Percentiles rank a stretch among this genome's conserved stretches.
phyloP scores from a whole-genome alignment of 139 green algal species.

The Coccomyxa sp. region DNA sequence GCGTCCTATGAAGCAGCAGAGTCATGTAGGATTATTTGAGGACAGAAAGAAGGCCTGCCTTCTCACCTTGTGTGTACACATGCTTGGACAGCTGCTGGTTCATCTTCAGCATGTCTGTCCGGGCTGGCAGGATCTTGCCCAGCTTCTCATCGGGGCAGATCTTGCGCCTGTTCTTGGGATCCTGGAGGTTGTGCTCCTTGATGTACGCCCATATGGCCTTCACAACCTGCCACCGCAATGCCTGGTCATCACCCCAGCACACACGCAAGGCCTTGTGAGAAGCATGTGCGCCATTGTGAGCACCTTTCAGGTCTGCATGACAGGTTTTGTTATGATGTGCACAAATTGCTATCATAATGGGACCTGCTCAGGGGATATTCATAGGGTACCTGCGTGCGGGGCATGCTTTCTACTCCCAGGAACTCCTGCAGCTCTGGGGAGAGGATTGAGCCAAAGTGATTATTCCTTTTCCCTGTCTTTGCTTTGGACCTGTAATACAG shows the following conservation, averaged over 20 bases:
- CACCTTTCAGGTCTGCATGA: too few relatives aligned
- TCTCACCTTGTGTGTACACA: conserved; percentile 24
- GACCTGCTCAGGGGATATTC: too few relatives aligned
- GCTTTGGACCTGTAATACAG: background rate
- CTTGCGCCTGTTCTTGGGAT: conserved; percentile 65
- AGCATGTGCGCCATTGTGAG: too few relatives aligned
- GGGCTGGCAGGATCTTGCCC: conserved; percentile 8
- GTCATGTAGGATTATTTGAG: too few relatives aligned
- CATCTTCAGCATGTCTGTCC: conserved; percentile 80
- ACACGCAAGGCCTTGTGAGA: background rate
- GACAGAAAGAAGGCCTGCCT: too few relatives aligned
- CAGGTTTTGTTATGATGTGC: too few relatives aligned
- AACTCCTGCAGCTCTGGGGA: conserved; percentile 50
- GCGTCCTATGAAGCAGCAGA: too few relatives aligned
- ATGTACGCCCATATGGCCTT: conserved; percentile 84
- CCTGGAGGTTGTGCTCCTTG: conserved; percentile 69
- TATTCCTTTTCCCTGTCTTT: conserved; percentile 19
- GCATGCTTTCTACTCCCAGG: conserved; percentile 48
- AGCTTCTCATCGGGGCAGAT: conserved; percentile 37
- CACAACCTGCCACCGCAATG: conserved; percentile 44
- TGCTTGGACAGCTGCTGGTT: conserved; percentile 74
- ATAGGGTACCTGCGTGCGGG: conserved; percentile 17
- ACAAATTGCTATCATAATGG: too few relatives aligned
- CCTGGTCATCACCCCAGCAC: background rate
- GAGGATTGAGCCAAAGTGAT: conserved; percentile 22